Percentiles rank a stretch among this genome's conserved stretches.
Conservation (phyloP, 345 rosid species). For the Gossypium sturtianum region DNA sequence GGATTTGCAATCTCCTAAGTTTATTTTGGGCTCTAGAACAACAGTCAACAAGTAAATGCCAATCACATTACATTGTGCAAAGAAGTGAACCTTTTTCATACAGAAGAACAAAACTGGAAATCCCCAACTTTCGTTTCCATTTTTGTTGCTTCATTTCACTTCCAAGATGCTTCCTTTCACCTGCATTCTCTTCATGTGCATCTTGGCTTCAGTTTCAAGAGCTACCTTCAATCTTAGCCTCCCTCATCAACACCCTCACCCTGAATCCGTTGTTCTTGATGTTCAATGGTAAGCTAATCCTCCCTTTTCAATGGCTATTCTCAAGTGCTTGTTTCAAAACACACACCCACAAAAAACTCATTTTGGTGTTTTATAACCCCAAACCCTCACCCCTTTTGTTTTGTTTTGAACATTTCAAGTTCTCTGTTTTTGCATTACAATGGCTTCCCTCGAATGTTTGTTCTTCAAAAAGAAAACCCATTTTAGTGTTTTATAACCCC, state of each 20-base stretch:
- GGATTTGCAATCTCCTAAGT: conserved; percentile 18
- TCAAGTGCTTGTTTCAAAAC: no score
- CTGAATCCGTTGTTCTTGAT: conserved; percentile 47
- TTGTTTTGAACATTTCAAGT: neutral
- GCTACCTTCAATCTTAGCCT: conserved; percentile 39
- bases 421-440: neutral
- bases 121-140: neutral
- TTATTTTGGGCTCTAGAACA: conserved; percentile 1
- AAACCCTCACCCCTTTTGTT: neutral
- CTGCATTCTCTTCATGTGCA: conserved; percentile 37
- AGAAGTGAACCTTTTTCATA: neutral
- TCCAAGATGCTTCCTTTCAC: conserved; percentile 30
- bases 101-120: conserved; percentile 5
- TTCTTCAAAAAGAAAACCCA: neutral
- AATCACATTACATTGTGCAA: neutral
- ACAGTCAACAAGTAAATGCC: neutral
- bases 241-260: conserved; percentile 59
- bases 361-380: neutral
- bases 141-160: conserved; percentile 10
- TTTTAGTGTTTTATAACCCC: neutral
- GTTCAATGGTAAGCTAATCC: conserved; percentile 33
- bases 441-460: neutral
- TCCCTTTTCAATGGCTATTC: neutral
- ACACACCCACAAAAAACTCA: neutral
- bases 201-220: conserved; percentile 14